Evolutionary conservation across 176 grass and related monocot genomes (phyloP), one percentile per base, ranked within the genome.

Genomic region (Thinopyrum elongatum): DNA sequence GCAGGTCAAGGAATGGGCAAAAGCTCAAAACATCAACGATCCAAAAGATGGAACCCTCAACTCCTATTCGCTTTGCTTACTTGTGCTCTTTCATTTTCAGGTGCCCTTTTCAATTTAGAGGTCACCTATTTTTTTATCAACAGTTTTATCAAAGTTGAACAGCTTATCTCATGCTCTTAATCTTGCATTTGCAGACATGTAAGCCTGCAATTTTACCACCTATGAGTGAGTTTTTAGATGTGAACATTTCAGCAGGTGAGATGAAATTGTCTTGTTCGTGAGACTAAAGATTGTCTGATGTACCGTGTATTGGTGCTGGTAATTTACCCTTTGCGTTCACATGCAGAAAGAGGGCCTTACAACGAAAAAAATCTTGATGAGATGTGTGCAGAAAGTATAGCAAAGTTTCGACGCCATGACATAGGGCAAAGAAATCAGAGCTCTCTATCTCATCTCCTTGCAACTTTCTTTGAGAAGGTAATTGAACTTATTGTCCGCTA

Each of bases 1-100:
- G 64, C 90, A 98, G 96, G 89, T 90, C 33, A 98, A 98, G 81
- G 96, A 95, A 88, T 98, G 96, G 93, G 96, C 96, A 13, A 98
- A 98, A 93, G 88, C 93, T 74, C 93, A 95, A 86, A 84, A 89
- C 42, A 98, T 98, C 19, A 98, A 98, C 39, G 90, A 98, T 87
- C 85, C 96, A 11, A 98, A 98, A 81, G 39, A 65, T 57, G 96
- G 96, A 21, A 91, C 91, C 76, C 79, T 98, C 2, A 98, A 98
- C 82, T 95, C 96, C 28, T 98, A 91, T 87, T 98, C 93, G 6
- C 84, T 98, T 65, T 98, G 93, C 82, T 79, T 98, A 81, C 86
- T 98, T 76, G 91, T 95, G 22, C 88, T 95, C 23, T 98, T 92
- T 78, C 90, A 98, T 86, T 92, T 98, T 83, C 96, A 98, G 93